phyloP scores from a whole-genome alignment of 2,329 filamentous ascomycete genomes.

The Cercospora canescens region DNA sequence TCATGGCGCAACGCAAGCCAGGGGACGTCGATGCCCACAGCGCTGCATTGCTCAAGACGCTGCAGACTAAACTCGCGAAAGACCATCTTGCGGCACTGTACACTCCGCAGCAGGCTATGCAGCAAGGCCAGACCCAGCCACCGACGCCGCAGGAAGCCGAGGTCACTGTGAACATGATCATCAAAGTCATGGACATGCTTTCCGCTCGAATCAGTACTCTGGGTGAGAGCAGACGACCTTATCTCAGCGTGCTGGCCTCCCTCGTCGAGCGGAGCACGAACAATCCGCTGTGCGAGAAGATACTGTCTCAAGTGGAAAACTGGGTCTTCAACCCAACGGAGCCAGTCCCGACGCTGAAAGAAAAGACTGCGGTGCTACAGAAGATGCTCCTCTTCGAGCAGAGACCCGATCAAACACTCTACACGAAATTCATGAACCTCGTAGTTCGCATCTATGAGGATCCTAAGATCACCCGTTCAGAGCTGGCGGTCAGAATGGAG shows the following conservation, averaged over 20 bases:
- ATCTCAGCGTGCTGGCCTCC: constrained; percentile 90
- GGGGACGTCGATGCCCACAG: constrained; percentile 90
- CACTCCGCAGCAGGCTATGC: constrained; percentile 54
- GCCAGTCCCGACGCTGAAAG: constrained; percentile 94
- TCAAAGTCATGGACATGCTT: constrained; percentile 93
- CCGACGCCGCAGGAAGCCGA: constrained; percentile 77
- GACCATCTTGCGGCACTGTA: constrained; percentile 82
- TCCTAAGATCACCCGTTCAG: constrained; percentile 89
- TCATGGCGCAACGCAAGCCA: constrained; percentile 79
- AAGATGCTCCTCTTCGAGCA: constrained; percentile 98
- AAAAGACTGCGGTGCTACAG: constrained; percentile 97
- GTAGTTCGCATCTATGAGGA: constrained; percentile 99
- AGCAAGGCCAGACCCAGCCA: constrained; percentile 43
- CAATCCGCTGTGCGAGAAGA: constrained; percentile 83
- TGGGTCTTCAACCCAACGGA: constrained; percentile 97
- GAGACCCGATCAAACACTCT: constrained; percentile 75
- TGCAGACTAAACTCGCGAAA: constrained; percentile 87
- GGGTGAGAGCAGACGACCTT: constrained; percentile 86
- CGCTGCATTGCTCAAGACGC: constrained; percentile 82
- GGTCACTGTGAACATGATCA: constrained; percentile 85
- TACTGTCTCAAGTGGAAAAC: constrained; percentile 86
- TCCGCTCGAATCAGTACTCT: constrained; percentile 89
- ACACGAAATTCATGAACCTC: constrained; percentile 90
- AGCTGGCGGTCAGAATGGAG: constrained; percentile 95
- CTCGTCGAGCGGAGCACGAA: constrained; percentile 94